These are phyloP conservation scores for Penicillium samsonianum DNA, from an alignment of 495 filamentous ascomycete genomes.

Conservation along the genomic window DNA sequence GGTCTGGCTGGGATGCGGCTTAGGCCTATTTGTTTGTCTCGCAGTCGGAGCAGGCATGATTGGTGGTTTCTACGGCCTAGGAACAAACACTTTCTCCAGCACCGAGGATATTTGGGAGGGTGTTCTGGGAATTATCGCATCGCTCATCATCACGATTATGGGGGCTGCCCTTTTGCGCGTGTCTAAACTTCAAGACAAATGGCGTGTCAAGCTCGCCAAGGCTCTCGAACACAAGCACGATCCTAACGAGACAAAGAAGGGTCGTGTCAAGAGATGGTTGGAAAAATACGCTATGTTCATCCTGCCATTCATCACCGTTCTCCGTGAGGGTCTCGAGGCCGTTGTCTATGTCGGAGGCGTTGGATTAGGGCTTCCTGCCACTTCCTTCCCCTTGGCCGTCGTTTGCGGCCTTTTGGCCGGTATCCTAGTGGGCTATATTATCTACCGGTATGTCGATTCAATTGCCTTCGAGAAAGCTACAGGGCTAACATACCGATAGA, in stretches of 20 bases:
- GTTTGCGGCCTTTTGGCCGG: constrained; percentile 68
- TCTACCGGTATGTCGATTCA: constrained; percentile 67
- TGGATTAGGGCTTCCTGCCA: constrained; percentile 69
- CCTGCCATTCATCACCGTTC: constrained; percentile 79
- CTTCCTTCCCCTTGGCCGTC: constrained; percentile 72
- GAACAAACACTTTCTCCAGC: constrained; percentile 61
- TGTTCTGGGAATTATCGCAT: constrained; percentile 67
- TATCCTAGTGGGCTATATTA: constrained; percentile 61
- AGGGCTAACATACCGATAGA: constrained; percentile 27
- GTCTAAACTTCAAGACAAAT: constrained; percentile 82
- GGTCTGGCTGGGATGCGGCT: constrained; percentile 69
- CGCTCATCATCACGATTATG: constrained; percentile 75
- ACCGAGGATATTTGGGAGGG: constrained; percentile 81
- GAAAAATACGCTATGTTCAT: constrained; percentile 83
- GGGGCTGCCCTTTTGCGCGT: constrained; percentile 79
- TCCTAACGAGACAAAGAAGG: constrained; percentile 21
- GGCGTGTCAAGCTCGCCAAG: constrained; percentile 74
- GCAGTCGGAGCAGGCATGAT: constrained; percentile 72
- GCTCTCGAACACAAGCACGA: constrained; percentile 57
- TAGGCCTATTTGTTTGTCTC: constrained; percentile 67
- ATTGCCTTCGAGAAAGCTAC: neutral
- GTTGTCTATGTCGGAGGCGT: constrained; percentile 83
- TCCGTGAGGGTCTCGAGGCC: constrained; percentile 80
- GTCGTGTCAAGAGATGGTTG: constrained; percentile 60
- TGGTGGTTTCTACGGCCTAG: constrained; percentile 74